Base-by-base conservation (phyloP, 2,329 filamentous ascomycete species). In the Keithomyces neogunnii region DNA sequence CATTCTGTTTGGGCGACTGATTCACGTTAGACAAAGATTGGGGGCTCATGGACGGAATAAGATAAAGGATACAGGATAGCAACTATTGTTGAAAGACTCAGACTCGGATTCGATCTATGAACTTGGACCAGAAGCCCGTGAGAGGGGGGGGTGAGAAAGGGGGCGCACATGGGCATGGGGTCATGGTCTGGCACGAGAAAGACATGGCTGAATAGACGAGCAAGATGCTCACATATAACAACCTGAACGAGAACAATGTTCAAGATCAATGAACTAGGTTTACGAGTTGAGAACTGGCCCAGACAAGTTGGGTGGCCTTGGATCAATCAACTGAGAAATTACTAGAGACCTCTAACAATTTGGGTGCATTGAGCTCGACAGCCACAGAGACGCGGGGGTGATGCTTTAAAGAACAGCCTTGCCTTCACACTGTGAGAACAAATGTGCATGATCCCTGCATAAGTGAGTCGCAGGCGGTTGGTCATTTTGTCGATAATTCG, bases 121-220 rank as follows among this genome's bases (percentile, higher is more conserved):
- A 26, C 38, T 28, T 50, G 47, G 48, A 50, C 47, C 28, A 9
- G n/a, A 49, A 44, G 39, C 48, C 29, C 35, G 29, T 36, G 19
- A 46, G 36, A 28, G 30, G 26, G 38, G 32, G 33, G 30, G 32
- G 29, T 35, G 36, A 19, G 44, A 42, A 33, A 30, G 28, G 40
- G 26, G 40, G 26, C 11, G 5, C 30, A 30, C 10, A 3, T 40
- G 48, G 50, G 39, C 30, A 51, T 42, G 6, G 32, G 38, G n/a
- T 6, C 11, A 10, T 19, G 26, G 11, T 44, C 40, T 11, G 40
- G 32, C 32, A 39, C 31, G 38, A 19, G n/a, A 45, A 36, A 50
- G 44, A 45, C 45, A 45, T 49, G 42, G 49, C 52, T 55, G 47
- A 56, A 57, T 62, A 60, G 57, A 63, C 51, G 55, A 55, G 54